Evolutionary conservation across 2,329 filamentous ascomycete genomes (phyloP).

Genomic region (Hirsutella thompsonii): DNA sequence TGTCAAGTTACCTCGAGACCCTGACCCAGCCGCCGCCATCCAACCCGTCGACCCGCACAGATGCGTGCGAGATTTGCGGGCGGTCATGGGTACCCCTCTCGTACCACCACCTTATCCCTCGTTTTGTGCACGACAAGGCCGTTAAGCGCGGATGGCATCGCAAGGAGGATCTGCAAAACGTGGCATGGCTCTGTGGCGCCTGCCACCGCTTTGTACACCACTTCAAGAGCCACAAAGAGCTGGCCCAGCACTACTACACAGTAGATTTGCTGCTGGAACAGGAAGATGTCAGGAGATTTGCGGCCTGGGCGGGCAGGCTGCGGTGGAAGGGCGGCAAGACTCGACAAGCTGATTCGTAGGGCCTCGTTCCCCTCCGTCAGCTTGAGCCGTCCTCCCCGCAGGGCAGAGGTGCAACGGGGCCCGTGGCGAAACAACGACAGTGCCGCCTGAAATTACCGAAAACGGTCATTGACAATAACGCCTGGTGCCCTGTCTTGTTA

Average conservation of each 20-base stretch:
- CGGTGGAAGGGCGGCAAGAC: conserved; percentile 51
- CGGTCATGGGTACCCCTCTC: conserved; percentile 63
- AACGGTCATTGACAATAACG: too few species aligned
- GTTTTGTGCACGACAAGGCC: conserved; percentile 61
- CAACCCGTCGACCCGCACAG: conserved; percentile 40
- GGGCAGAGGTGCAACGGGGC: too few species aligned
- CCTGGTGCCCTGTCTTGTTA: too few species aligned
- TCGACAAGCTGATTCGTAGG: not conserved
- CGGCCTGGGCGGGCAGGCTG: conserved; percentile 57
- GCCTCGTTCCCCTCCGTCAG: too few species aligned
- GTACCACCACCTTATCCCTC: conserved; percentile 49
- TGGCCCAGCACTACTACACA: conserved; percentile 61
- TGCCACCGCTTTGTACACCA: conserved; percentile 62
- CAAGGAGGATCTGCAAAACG: conserved; percentile 61
- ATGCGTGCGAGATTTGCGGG: conserved; percentile 63
- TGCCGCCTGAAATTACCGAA: too few species aligned
- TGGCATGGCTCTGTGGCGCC: conserved; percentile 75
- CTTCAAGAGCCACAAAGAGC: conserved; percentile 60
- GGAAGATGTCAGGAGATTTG: conserved; percentile 61
- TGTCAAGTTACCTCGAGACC: not conserved
- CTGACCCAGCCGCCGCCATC: conserved; percentile 32
- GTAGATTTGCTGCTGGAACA: conserved; percentile 54
- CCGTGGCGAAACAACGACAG: too few species aligned
- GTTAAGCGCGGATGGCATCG: conserved; percentile 69
- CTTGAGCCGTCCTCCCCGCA: too few species aligned